Base-by-base conservation (phyloP, 2,329 filamentous ascomycete species). In the Aaosphaeria pasadenensis region DNA sequence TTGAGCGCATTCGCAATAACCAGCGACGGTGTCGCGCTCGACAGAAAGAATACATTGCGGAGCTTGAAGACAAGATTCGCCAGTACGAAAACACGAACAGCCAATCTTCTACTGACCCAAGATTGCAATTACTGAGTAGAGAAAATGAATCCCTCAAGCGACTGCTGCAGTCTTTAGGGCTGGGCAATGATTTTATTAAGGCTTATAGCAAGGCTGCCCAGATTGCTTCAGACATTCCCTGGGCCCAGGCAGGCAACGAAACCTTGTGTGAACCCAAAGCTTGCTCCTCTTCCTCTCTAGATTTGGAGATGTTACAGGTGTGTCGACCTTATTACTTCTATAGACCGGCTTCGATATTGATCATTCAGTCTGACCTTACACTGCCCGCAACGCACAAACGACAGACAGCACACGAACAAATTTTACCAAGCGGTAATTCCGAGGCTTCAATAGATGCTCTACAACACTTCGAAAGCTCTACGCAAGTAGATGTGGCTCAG, bases 1-100 rank as follows among this genome's bases (percentile, higher is more conserved):
- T 49, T 11, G 50, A 53, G 35, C 54, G 54, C 35, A 40, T 57
- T 30, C 54, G 54, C n/a, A 57, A 57, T 40, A 57, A 57, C 46
- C 54, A 57, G 44, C 47, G 54, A 30, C 54, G 54, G 31, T 57
- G 43, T 44, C 54, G 54, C 31, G 52, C 50, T 11, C 31, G 52
- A 44, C 42, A 41, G 42, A 53, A 55, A 42, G 50, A 51, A 13
- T 55, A 57, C 44, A 47, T 55, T 36, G 40, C 52, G 11, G 43
- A 40, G 11, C 50, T 57, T 9, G 54, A 57, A 49, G 48, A 48
- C 1, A 55, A 52, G 40, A 49, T 57, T 28, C 48, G 42, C n/a
- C 30, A 50, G 29, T 48, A 49, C 35, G 54, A 57, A 48, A 44
- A 30, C 24, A 9, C 31, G 7, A 9, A 36, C 7, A n/a, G n/a